These are phyloP conservation scores for Cladophialophora immunda DNA, from an alignment of 2,329 filamentous ascomycete species.

Conservation along the genomic window DNA sequence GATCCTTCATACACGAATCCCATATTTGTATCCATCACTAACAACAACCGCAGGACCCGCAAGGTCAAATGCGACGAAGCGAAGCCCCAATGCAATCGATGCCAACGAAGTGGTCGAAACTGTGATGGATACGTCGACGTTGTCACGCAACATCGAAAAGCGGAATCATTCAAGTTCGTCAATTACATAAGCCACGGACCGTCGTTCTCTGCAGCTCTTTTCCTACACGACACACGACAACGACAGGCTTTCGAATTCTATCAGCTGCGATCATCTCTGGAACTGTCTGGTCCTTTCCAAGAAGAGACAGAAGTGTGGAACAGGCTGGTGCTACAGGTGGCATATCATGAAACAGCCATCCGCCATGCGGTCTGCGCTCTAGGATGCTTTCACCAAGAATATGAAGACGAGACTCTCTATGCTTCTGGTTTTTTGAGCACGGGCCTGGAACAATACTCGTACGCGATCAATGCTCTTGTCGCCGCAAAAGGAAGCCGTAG, in stretches of 20 bases:
- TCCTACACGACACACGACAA: constrained; percentile 1
- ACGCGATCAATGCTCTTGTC: constrained; percentile 2
- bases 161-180: constrained; percentile 4
- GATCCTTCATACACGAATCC: background rate
- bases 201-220: constrained; percentile 1
- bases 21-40: background rate
- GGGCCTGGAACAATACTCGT: constrained; percentile 6
- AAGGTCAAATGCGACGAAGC: constrained; percentile 15
- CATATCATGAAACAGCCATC: constrained; percentile 12
- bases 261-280: constrained; percentile 11
- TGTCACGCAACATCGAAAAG: background rate
- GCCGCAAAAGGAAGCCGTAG: background rate
- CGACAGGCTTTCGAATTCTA: constrained; percentile 10
- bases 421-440: background rate
- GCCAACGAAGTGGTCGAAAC: constrained; percentile 1
- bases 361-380: constrained; percentile 9
- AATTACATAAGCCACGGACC: constrained; percentile 10
- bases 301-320: constrained; percentile 15
- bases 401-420: background rate
- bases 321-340: constrained; percentile 5
- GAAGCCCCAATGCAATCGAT: constrained; percentile 4
- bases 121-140: constrained; percentile 13
- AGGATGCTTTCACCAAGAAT: constrained; percentile 14
- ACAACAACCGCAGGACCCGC: constrained; percentile 9
- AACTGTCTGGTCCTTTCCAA: constrained; percentile 3